phyloP scores from a whole-genome alignment of 1,284 basidiomycete genomes.

The Butyriboletus appendiculatus region DNA sequence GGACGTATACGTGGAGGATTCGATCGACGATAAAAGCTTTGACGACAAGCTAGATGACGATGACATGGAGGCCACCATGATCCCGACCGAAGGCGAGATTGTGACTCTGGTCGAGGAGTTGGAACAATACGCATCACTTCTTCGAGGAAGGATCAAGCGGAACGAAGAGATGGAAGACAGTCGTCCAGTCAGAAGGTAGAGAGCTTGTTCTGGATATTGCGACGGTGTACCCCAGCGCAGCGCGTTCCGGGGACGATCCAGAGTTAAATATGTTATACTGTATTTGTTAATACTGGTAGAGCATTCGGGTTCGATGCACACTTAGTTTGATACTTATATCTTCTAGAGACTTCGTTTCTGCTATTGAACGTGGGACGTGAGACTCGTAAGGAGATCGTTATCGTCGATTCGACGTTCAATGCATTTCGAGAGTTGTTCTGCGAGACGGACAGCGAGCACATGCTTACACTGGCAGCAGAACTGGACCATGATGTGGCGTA shows the following conservation, averaged over 20 bases:
- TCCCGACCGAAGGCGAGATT: conserved; percentile 35
- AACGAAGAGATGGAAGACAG: conserved; percentile 22
- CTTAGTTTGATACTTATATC: conserved; percentile 17
- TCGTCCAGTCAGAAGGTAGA: conserved; percentile 4
- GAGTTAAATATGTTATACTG: conserved; percentile 27
- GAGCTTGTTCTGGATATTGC: not conserved
- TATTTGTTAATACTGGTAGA: conserved; percentile 29
- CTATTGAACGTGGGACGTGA: conserved; percentile 24
- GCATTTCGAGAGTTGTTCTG: conserved; percentile 51
- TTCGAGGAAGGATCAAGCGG: conserved; percentile 46
- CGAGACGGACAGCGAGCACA: conserved; percentile 63
- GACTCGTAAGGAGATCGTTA: conserved; percentile 47
- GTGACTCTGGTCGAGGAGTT: conserved; percentile 46
- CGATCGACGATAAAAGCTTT: conserved; percentile 7
- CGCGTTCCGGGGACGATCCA: conserved; percentile 6
- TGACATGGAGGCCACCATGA: conserved; percentile 2
- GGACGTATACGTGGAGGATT: conserved; percentile 27
- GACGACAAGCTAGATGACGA: conserved; percentile 4
- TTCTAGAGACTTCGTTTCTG: not conserved
- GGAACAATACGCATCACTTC: conserved; percentile 48
- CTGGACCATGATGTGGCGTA: not conserved
- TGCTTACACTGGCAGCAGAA: conserved; percentile 66
- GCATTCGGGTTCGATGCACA: conserved; percentile 5
- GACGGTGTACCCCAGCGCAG: conserved; percentile 7
- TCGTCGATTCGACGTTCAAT: conserved; percentile 47